Evolutionary conservation across 2,329 filamentous ascomycete genomes (phyloP), one percentile per base, ranked within the genome.

Genomic region (Penicillium paneum): DNA sequence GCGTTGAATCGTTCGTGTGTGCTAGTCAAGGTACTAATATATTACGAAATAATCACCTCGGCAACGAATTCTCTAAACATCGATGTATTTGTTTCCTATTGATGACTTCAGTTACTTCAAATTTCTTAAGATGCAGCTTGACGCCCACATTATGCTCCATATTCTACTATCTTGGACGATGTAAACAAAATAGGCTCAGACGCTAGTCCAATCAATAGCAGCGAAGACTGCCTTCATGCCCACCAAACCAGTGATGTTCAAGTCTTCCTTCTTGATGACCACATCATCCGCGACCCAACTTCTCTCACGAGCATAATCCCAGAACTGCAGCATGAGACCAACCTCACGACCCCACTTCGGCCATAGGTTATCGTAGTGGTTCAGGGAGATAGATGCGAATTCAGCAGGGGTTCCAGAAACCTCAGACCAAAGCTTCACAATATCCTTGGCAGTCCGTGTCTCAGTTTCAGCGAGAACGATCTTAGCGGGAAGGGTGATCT

Each of bases 341-440:
- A 74, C 61, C 42, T 69, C 57, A 24, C 59, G 52, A 4, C 65
- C 71, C 63, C 64, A 70, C 10, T 44, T 57, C 0, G 69, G 66
- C 66, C 67, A 74, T 34, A 74, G 35, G 5, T 26, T 48, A 35
- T 63, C 49, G 56, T 65, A 74, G 3, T 67, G 60, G n/a, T 66
- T 56, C 32, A 66, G 50, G 49, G 3, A 74, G 43, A 50, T 66
- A 72, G 15, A 21, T 21, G 21, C 21, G 21, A 2, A 21, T 21
- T 59, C 55, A 1, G 45, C 48, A 11, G 34, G 51, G 1, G 45
- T 28, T 41, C 17, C 41, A 12, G 35, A 32, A 8, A 48, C 28
- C 42, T 52, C 29, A 12, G 50, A 47, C 42, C 34, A 52, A 4
- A 39, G 11, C n/a, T 40, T 21, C 12, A 52, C 6, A 5, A 47